phyloP scores from a whole-genome alignment of 1,284 basidiomycete species.

The Hypsizygus ulmarius region DNA sequence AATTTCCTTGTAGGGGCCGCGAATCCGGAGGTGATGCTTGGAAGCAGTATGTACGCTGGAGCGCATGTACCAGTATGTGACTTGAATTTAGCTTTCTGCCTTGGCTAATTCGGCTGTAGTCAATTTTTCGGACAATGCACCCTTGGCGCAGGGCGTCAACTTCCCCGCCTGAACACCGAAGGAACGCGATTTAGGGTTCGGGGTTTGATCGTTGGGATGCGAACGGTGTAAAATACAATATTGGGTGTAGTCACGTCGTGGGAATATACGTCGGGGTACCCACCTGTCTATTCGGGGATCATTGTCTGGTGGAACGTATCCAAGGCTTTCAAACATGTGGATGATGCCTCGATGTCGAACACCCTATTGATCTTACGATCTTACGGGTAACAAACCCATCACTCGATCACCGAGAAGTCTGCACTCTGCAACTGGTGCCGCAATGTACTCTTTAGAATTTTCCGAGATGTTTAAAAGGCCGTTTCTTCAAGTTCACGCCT shows the following conservation, averaged over 20 bases:
- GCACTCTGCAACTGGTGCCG: slow-evolving; percentile 13
- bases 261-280: slow-evolving; percentile 12
- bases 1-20: slow-evolving; percentile 68
- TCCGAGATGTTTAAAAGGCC: slow-evolving; percentile 21
- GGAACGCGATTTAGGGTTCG: not conserved
- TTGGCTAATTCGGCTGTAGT: slow-evolving; percentile 38
- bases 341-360: slow-evolving; percentile 31
- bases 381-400: slow-evolving; percentile 15
- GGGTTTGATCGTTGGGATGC: not conserved
- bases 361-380: slow-evolving; percentile 20
- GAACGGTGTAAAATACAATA: slow-evolving; percentile 4
- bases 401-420: slow-evolving; percentile 7
- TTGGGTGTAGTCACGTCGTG: slow-evolving; percentile 12
- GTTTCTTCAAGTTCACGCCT: slow-evolving; percentile 13
- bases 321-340: slow-evolving; percentile 29
- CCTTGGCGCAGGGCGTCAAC: slow-evolving; percentile 88
- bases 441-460: slow-evolving; percentile 12
- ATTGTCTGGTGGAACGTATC: slow-evolving; percentile 21
- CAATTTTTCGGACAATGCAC: slow-evolving; percentile 88
- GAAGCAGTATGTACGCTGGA: slow-evolving; percentile 92
- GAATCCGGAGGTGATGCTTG: slow-evolving; percentile 96
- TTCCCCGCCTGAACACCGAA: slow-evolving; percentile 50
- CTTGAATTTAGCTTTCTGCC: slow-evolving; percentile 5
- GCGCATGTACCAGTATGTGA: slow-evolving; percentile 71
- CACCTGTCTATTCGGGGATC: slow-evolving; percentile 16